phyloP scores from a whole-genome alignment of 176 grass and related monocot species.

The Tillandsia fasciculata region DNA sequence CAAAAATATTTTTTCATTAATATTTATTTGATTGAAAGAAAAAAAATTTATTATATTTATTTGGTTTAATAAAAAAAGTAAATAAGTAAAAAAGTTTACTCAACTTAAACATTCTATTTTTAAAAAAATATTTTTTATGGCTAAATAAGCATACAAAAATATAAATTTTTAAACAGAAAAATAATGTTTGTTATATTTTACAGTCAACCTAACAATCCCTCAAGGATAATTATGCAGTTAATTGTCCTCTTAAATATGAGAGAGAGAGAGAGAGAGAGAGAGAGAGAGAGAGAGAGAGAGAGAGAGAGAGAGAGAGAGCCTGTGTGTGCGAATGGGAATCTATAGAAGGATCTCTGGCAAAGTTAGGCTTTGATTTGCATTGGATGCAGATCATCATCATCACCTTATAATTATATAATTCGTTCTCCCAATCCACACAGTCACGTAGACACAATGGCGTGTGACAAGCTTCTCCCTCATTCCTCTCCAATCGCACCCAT shows the following conservation, averaged over 20 bases:
- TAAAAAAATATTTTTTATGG: too few relatives aligned
- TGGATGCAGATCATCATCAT: conserved; percentile 19
- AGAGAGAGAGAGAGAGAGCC: not conserved
- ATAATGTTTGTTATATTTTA: too few relatives aligned
- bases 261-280: not conserved
- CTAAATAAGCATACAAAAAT: too few relatives aligned
- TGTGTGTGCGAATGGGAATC: not conserved
- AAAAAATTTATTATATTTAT: too few relatives aligned
- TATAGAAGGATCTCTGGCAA: not conserved
- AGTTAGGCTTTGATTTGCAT: not conserved
- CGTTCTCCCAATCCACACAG: not conserved
- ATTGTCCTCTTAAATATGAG: not conserved
- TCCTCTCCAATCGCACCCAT: conserved; percentile 8
- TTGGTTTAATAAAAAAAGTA: too few relatives aligned
- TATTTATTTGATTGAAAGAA: too few relatives aligned
- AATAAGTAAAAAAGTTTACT: too few relatives aligned
- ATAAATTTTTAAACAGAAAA: too few relatives aligned
- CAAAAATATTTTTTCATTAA: too few relatives aligned
- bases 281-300: not conserved
- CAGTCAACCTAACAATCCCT: too few relatives aligned
- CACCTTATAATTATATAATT: conserved; percentile 25
- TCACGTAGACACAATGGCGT: conserved; percentile 12
- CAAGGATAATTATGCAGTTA: too few relatives aligned
- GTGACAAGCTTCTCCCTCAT: conserved; percentile 10
- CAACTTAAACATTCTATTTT: too few relatives aligned